Conservation (phyloP, 306 rosid genomes). For the Sphenostylis stenocarpa region DNA sequence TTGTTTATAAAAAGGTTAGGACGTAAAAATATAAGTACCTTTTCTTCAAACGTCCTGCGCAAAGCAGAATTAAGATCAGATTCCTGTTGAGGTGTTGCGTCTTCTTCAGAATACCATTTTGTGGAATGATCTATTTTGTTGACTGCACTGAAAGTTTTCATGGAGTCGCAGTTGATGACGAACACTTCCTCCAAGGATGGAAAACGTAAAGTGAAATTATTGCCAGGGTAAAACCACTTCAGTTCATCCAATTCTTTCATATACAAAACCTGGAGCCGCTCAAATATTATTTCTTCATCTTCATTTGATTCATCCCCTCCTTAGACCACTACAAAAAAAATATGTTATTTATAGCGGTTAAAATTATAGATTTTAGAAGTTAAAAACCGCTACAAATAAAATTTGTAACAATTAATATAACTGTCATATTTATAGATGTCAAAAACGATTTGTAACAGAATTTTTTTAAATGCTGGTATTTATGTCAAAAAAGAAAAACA, state of each 20-base stretch:
- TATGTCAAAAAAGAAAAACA: too few species aligned
- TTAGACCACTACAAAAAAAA: too few species aligned
- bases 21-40: background rate
- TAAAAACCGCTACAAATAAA: too few species aligned
- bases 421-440: too few species aligned
- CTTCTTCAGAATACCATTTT: background rate
- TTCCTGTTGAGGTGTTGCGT: background rate
- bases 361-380: too few species aligned
- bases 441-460: too few species aligned
- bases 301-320: too few species aligned
- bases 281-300: background rate
- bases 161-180: background rate
- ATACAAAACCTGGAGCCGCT: background rate
- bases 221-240: slow-evolving; percentile 27
- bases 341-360: too few species aligned
- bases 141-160: slow-evolving; percentile 3
- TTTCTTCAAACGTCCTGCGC: background rate
- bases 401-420: too few species aligned
- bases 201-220: background rate
- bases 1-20: too few species aligned
- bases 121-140: background rate
- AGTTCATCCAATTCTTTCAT: background rate
- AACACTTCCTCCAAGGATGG: slow-evolving; percentile 16
- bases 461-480: too few species aligned
- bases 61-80: background rate